A percentile compares a stretch with the other conserved stretches of the same genome.
Evolutionary conservation across 176 grass and related monocot genomes (phyloP).

Genomic region (Zea luxurians): DNA sequence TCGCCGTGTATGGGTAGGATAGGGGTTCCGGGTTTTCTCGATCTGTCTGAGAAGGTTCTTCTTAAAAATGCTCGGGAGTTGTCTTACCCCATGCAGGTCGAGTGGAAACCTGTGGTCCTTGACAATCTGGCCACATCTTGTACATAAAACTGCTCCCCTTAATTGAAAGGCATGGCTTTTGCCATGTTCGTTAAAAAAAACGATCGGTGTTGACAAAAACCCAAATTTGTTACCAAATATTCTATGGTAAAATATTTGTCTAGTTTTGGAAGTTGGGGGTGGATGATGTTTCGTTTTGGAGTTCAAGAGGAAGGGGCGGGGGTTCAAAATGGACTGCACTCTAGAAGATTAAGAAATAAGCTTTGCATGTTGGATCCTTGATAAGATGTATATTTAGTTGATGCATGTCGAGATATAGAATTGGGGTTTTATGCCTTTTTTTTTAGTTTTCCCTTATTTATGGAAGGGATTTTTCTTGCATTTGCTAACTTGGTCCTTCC

Average conservation of each 20-base stretch:
- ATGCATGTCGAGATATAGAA: not conserved
- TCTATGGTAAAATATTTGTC: not conserved
- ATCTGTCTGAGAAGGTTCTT: too few relatives aligned
- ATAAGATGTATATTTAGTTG: not conserved
- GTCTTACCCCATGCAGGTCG: too few relatives aligned
- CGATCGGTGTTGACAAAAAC: not conserved
- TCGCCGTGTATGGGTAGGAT: too few relatives aligned
- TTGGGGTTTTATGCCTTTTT: not conserved
- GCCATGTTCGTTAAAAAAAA: too few relatives aligned
- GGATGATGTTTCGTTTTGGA: not conserved
- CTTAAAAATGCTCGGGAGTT: too few relatives aligned
- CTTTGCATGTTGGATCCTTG: slow-evolving; percentile 1
- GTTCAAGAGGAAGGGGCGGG: not conserved
- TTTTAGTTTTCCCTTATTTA: slow-evolving; percentile 9
- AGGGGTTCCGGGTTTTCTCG: too few relatives aligned
- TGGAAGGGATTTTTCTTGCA: slow-evolving; percentile 5
- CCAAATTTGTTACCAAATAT: not conserved
- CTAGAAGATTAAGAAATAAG: not conserved
- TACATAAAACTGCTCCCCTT: too few relatives aligned
- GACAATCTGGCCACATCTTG: too few relatives aligned
- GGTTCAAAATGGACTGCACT: not conserved
- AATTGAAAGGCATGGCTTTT: too few relatives aligned
- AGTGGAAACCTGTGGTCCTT: too few relatives aligned
- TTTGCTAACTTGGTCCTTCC: not conserved
- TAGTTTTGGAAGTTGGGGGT: not conserved